phyloP scores from a whole-genome alignment of 2,329 filamentous ascomycete species.

The Pyricularia sp. region DNA sequence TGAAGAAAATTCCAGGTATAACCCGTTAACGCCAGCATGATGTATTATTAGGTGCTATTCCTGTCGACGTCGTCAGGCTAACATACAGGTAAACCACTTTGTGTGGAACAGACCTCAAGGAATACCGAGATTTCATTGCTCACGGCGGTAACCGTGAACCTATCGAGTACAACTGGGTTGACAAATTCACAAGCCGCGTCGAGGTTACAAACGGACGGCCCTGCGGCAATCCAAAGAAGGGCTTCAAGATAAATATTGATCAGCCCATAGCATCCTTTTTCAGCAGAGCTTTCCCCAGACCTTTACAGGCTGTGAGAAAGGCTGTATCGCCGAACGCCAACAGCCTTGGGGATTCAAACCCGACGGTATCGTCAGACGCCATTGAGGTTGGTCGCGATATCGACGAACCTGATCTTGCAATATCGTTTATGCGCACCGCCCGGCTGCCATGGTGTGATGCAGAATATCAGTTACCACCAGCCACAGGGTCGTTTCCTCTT shows the following conservation, averaged over 20 bases:
- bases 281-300: background rate
- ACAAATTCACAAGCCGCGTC: background rate
- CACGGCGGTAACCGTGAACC: background rate
- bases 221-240: background rate
- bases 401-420: background rate
- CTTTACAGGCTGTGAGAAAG: background rate
- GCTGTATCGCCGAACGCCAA: background rate
- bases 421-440: background rate
- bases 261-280: slow-evolving; percentile 2
- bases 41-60: too few relatives aligned
- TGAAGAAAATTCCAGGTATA: background rate
- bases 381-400: background rate
- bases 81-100: background rate
- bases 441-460: background rate
- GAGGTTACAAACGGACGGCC: background rate
- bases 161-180: background rate
- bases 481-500: slow-evolving; percentile 24
- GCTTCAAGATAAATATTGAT: background rate
- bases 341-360: background rate
- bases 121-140: too few relatives aligned
- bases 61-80: background rate
- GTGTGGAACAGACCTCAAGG: background rate
- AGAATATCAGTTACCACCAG: slow-evolving; percentile 21
- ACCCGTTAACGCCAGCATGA: too few relatives aligned
- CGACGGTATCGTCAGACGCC: background rate